Conservation (phyloP, 495 filamentous ascomycete genomes). For the Penicillium angulare region DNA sequence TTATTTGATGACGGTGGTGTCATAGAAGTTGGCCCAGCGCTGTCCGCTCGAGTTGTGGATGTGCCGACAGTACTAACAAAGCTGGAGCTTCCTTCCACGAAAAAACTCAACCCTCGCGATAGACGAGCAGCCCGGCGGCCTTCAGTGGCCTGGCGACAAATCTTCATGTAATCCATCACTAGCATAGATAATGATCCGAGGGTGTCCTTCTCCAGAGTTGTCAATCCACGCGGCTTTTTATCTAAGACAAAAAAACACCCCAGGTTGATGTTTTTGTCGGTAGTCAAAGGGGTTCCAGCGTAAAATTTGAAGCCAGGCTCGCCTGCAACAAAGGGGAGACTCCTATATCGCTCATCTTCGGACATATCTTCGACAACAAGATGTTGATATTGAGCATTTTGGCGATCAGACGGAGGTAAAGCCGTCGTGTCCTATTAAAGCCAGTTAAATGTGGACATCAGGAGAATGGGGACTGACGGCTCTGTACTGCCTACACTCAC, state of each 20-base stretch:
- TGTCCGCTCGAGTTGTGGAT: conserved; percentile 27
- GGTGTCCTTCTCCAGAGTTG: conserved; percentile 35
- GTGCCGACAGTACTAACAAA: conserved; percentile 30
- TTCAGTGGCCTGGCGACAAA: conserved; percentile 55
- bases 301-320: conserved; percentile 46
- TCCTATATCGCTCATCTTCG: conserved; percentile 39
- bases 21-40: conserved; percentile 17
- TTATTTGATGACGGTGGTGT: conserved; percentile 28
- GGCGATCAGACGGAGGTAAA: conserved; percentile 34
- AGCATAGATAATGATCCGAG: conserved; percentile 50
- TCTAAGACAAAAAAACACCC: conserved; percentile 70
- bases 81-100: conserved; percentile 56
- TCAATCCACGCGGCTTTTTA: conserved; percentile 36
- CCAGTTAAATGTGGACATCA: not conserved
- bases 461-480: not conserved
- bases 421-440: conserved; percentile 27
- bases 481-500: conserved; percentile 18
- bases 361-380: conserved; percentile 38
- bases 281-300: conserved; percentile 57
- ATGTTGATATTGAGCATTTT: conserved; percentile 30
- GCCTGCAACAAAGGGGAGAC: conserved; percentile 39
- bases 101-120: conserved; percentile 59
- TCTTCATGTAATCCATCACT: conserved; percentile 64
- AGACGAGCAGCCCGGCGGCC: conserved; percentile 57
- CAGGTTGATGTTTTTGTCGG: conserved; percentile 65